Conservation (phyloP, 2,329 filamentous ascomycete species). For the Neophaeococcomyces aloes region DNA sequence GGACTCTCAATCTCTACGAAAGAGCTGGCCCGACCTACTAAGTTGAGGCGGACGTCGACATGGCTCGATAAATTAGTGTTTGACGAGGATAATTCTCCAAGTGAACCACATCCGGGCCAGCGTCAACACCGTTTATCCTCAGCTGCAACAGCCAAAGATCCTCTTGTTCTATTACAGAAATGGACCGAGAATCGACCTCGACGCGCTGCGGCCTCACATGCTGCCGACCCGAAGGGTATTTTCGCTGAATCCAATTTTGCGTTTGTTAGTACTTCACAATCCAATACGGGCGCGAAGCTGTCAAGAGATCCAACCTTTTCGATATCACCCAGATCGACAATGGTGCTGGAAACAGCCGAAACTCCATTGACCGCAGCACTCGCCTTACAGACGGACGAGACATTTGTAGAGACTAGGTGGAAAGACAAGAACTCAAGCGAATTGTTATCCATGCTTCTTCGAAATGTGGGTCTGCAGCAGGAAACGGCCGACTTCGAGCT, state of each 20-base stretch:
- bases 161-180: constrained; percentile 1
- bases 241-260: neutral
- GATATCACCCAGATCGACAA: constrained; percentile 5
- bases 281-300: neutral
- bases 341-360: neutral
- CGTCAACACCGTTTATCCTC: constrained; percentile 7
- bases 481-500: neutral
- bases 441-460: constrained; percentile 1
- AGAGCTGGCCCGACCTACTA: neutral
- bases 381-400: neutral
- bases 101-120: constrained; percentile 4
- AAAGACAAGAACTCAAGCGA: neutral
- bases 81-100: neutral
- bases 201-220: neutral
- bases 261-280: neutral
- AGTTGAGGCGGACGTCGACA: neutral
- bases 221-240: neutral
- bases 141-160: constrained; percentile 1
- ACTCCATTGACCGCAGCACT: neutral
- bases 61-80: constrained; percentile 8
- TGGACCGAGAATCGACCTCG: constrained; percentile 6
- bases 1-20: constrained; percentile 1
- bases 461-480: neutral
- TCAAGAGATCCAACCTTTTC: neutral
- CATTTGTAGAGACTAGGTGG: neutral